Evolutionary conservation across 768 basidiomycete species (phyloP).

Genomic region (Hypholoma fasciculare): DNA sequence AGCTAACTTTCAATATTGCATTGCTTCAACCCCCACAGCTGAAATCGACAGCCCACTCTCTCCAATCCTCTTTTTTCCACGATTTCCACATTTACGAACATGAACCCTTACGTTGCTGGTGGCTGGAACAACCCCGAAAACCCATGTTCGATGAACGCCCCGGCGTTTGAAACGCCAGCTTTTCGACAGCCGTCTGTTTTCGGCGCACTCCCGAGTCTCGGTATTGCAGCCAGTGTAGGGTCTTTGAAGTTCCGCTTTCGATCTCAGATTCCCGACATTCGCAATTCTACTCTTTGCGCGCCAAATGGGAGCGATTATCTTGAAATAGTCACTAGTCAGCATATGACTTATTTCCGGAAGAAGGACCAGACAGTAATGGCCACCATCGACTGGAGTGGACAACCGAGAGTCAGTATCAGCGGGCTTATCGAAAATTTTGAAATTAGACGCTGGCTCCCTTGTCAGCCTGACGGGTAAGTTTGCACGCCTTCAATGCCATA

Average conservation of each 20-base stretch:
- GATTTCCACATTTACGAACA: not conserved
- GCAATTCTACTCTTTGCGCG: slow-evolving; percentile 2
- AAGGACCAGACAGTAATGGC: slow-evolving; percentile 1
- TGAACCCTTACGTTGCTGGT: slow-evolving; percentile 2
- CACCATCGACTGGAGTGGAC: slow-evolving; percentile 6
- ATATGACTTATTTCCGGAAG: slow-evolving; percentile 11
- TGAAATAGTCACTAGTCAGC: slow-evolving; percentile 5
- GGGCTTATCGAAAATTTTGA: not conserved
- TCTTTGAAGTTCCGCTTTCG: slow-evolving; percentile 4
- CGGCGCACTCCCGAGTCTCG: slow-evolving; percentile 8
- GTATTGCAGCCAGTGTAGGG: not conserved
- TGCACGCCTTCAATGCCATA: not conserved
- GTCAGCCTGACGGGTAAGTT: slow-evolving; percentile 2
- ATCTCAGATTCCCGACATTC: slow-evolving; percentile 4
- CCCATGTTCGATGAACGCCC: slow-evolving; percentile 4
- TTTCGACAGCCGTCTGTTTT: slow-evolving; percentile 4
- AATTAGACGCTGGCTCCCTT: slow-evolving; percentile 5
- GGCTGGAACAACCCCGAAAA: slow-evolving; percentile 9
- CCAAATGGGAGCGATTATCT: slow-evolving; percentile 3
- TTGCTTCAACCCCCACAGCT: not conserved
- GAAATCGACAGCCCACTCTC: not conserved
- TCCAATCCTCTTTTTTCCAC: not conserved
- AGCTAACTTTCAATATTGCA: not conserved
- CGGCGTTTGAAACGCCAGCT: not conserved
- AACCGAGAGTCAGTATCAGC: not conserved